These are phyloP conservation scores for Dysphania ambrosioides DNA, from an alignment of 148 eudicot species.

Conservation along the genomic window DNA sequence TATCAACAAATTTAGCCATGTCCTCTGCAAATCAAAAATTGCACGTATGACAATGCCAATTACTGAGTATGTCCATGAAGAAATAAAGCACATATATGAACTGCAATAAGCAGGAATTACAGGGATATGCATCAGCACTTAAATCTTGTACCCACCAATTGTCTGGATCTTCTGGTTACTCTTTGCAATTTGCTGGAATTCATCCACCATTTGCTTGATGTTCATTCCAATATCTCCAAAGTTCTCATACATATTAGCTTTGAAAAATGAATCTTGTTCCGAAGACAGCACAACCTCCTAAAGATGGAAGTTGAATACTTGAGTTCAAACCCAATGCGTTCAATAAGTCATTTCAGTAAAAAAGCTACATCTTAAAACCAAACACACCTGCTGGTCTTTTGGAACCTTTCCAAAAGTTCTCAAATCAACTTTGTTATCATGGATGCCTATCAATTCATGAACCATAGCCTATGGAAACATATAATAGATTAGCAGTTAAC, in stretches of 20 bases:
- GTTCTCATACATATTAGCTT: conserved; percentile 90
- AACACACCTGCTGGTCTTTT: conserved; percentile 82
- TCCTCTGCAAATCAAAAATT: conserved; percentile 61
- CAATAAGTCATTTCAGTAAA: neutral
- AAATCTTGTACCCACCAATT: conserved; percentile 52
- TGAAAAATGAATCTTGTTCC: conserved; percentile 93
- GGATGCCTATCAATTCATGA: conserved; percentile 88
- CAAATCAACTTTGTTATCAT: conserved; percentile 92
- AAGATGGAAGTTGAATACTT: conserved; percentile 10
- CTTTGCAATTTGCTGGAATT: conserved; percentile 90
- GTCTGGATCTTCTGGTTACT: conserved; percentile 97
- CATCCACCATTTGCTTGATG: conserved; percentile 94
- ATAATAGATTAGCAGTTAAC: neutral
- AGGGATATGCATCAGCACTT: conserved; percentile 2
- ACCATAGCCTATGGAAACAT: conserved; percentile 75
- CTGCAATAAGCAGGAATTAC: neutral
- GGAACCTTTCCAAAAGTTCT: conserved; percentile 58
- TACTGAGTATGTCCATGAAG: conserved; percentile 1
- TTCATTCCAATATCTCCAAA: conserved; percentile 98
- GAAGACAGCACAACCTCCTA: conserved; percentile 95
- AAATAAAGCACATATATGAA: neutral
- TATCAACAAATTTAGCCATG: conserved; percentile 99
- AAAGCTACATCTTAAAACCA: conserved; percentile 8
- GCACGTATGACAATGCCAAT: conserved; percentile 2
- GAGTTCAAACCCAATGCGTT: conserved; percentile 6